These are phyloP conservation scores for Sporothrix globosa DNA, from an alignment of 2,329 filamentous ascomycete genomes.

Conservation along the genomic window DNA sequence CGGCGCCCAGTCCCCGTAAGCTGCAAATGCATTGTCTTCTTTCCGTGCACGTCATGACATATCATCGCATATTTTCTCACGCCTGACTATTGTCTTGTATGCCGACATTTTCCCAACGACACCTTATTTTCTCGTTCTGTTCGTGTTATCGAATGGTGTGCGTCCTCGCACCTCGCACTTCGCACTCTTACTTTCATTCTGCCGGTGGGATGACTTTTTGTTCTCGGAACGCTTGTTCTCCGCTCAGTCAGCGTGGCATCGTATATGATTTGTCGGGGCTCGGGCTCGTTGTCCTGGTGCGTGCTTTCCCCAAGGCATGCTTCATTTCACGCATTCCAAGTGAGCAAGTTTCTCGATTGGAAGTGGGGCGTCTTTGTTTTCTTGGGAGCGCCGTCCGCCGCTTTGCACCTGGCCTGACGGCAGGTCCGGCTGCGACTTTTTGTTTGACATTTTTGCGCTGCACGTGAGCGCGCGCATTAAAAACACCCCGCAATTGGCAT, in stretches of 20 bases:
- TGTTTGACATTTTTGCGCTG: neutral
- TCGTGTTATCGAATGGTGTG: neutral
- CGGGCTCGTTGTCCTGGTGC: neutral
- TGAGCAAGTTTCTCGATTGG: conserved; percentile 26
- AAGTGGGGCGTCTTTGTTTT: neutral
- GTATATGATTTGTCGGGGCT: neutral
- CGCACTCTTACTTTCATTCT: neutral
- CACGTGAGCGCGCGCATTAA: conserved; percentile 12
- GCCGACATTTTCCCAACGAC: neutral
- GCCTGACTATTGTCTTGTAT: neutral
- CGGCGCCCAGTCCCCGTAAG: neutral
- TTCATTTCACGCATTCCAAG: neutral
- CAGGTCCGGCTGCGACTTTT: neutral
- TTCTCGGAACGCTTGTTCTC: conserved; percentile 1
- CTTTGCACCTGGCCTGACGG: neutral
- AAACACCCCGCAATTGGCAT: conserved; percentile 13
- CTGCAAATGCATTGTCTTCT: neutral
- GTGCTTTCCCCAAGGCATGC: neutral
- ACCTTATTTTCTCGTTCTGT: neutral
- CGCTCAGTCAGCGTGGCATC: conserved; percentile 16
- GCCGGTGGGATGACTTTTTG: conserved; percentile 9
- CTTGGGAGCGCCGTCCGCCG: neutral
- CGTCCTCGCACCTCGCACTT: neutral
- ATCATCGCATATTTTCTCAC: neutral
- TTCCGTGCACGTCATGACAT: neutral